Conservation (phyloP, 768 basidiomycete species). For the Leccinum obscurum region DNA sequence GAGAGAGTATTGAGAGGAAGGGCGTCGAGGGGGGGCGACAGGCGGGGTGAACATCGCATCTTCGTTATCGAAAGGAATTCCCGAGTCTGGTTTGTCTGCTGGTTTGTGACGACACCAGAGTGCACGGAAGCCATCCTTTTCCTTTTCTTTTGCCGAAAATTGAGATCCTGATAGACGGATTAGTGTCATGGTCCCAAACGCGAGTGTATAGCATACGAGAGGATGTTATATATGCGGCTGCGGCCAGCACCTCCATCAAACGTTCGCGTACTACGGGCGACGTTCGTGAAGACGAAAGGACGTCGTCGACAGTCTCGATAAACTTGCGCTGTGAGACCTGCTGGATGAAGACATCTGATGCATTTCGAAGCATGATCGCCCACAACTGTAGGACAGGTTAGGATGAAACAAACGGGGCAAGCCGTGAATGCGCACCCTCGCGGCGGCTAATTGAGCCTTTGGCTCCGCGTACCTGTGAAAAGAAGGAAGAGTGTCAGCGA, state of each 20-base stretch:
- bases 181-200: not conserved
- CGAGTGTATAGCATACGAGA: constrained; percentile 19
- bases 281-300: constrained; percentile 60
- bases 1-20: constrained; percentile 29
- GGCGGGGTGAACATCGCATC: constrained; percentile 82
- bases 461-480: constrained; percentile 67
- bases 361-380: constrained; percentile 89
- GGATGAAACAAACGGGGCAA: not conserved
- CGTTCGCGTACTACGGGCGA: constrained; percentile 81
- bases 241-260: constrained; percentile 77
- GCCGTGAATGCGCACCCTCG: constrained; percentile 51
- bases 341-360: constrained; percentile 65
- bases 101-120: constrained; percentile 84
- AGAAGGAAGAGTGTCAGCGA: constrained; percentile 5
- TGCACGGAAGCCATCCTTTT: constrained; percentile 58
- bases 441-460: constrained; percentile 71
- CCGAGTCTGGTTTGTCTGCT: constrained; percentile 79
- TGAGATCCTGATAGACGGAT: constrained; percentile 20
- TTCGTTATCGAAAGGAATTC: constrained; percentile 74
- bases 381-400: constrained; percentile 54
- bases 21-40: constrained; percentile 36
- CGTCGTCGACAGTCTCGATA: constrained; percentile 74
- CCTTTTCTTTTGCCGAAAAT: constrained; percentile 28
- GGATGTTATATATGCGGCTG: constrained; percentile 60
- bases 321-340: constrained; percentile 78